Percentiles rank a stretch among this genome's conserved stretches.
Conservation (phyloP, 352 stramenopile species). For the Globisporangium uncinulatum region DNA sequence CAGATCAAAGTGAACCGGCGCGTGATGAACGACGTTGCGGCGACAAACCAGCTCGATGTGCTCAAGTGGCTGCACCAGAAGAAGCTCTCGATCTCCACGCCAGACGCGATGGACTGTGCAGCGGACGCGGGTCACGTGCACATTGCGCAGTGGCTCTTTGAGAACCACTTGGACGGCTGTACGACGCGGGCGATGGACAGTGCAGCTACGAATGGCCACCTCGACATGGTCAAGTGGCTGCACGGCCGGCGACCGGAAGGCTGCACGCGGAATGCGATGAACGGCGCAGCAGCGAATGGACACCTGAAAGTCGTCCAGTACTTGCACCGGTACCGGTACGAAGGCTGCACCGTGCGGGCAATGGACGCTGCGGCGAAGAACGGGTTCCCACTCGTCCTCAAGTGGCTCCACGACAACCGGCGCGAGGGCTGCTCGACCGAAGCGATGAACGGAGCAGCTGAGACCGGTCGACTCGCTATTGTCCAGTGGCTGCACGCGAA, state of each 20-base stretch:
- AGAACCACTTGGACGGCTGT: slow-evolving; percentile 13
- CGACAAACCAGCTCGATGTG: slow-evolving; percentile 8
- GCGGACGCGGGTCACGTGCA: slow-evolving; percentile 7
- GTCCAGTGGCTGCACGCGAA: slow-evolving; percentile 4
- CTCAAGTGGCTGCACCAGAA: slow-evolving; percentile 10
- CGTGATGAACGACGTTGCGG: slow-evolving; percentile 13
- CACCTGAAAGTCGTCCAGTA: slow-evolving; percentile 11
- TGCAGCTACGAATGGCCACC: slow-evolving; percentile 11
- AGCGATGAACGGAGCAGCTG: slow-evolving; percentile 6
- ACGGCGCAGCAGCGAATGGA: slow-evolving; percentile 9
- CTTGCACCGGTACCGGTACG: slow-evolving; percentile 6
- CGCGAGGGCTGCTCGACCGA: slow-evolving; percentile 8
- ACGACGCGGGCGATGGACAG: slow-evolving; percentile 11
- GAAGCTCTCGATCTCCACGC: slow-evolving; percentile 8
- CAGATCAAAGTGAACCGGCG: slow-evolving; percentile 11
- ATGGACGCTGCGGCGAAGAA: slow-evolving; percentile 8
- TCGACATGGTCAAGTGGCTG: slow-evolving; percentile 12
- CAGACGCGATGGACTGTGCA: slow-evolving; percentile 10
- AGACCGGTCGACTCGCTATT: slow-evolving; percentile 3
- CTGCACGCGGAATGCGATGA: slow-evolving; percentile 12
- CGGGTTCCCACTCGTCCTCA: slow-evolving; percentile 1
- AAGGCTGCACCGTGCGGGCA: too few relatives aligned
- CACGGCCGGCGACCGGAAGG: slow-evolving; percentile 5
- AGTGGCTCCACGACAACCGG: slow-evolving; percentile 10
- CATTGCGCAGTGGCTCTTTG: slow-evolving; percentile 11